Evolutionary conservation across 257 asterid genomes (phyloP).

Genomic region (Haberlea rhodopensis): DNA sequence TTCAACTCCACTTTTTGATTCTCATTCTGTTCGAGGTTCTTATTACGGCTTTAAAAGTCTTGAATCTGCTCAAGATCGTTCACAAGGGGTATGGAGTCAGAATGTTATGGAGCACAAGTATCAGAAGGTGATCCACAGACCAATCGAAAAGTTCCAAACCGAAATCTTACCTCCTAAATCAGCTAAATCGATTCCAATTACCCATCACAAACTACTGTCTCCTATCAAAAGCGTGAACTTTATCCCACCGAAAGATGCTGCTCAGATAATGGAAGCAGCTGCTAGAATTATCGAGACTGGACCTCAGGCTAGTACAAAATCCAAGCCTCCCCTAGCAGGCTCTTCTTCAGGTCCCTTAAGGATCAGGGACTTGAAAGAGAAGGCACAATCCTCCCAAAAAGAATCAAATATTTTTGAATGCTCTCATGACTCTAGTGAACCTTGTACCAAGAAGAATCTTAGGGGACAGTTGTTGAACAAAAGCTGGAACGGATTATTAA

Average conservation of each 20-base stretch:
- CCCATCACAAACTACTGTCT: constrained; percentile 82
- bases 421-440: constrained; percentile 46
- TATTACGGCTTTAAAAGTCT: constrained; percentile 33
- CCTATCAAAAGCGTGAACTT: constrained; percentile 64
- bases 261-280: constrained; percentile 90
- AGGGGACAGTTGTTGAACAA: constrained; percentile 47
- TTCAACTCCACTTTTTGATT: constrained; percentile 52
- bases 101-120: constrained; percentile 33
- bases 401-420: constrained; percentile 37
- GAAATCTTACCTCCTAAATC: constrained; percentile 88
- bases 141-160: constrained; percentile 72
- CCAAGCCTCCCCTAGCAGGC: constrained; percentile 45
- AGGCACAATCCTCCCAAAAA: constrained; percentile 56
- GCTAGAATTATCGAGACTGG: constrained; percentile 70
- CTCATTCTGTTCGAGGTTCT: constrained; percentile 51
- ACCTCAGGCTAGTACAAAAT: constrained; percentile 41
- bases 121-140: constrained; percentile 40
- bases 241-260: constrained; percentile 63
- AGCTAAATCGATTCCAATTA: constrained; percentile 80
- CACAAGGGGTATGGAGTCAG: constrained; percentile 28
- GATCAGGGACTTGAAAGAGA: constrained; percentile 64
- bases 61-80: constrained; percentile 36
- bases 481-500: constrained; percentile 46
- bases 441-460: constrained; percentile 38
- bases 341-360: constrained; percentile 67